Base-by-base conservation (phyloP, 257 asterid genomes). In the Paulownia fortunei region DNA sequence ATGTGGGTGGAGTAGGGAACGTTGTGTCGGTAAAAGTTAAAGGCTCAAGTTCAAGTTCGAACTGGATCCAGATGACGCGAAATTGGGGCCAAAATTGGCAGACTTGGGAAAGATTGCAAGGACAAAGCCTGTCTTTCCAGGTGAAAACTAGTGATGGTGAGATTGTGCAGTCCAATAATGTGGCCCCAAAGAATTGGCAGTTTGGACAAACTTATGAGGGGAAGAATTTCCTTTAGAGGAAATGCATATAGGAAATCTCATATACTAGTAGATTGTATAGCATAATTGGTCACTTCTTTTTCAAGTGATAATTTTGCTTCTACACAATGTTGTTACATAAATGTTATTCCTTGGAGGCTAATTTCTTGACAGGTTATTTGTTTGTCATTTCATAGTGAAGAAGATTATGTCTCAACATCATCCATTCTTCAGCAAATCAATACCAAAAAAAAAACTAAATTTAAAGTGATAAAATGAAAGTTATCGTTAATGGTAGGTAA, bases 1-100 rank as follows among this genome's bases (percentile, higher is more conserved):
- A 88, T 12, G 90, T 88, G 27, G 87, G 84, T 19, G 92, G 92
- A 8, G 83, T 16, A 0, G 90, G 92, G 13, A 86, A 86, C 5
- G 86, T 88, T 11, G 52, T 2, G 0, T 51, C 59, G 3, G 44
- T 86, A 2, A 69, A 77, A 55, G 69, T 88, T 24, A 73, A 72
- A 32, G 82, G 86, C 2, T 44, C 51, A 12, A 44, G n/a, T n/a
- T 73, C 73, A 5, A 51, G 59, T 2, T 64, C 74, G 5, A n/a
- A 47, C 0, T 86, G 89, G 92, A 8, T 23, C 3, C 10, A 19
- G 0, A 54, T 88, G 87, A 32, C 2, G 0, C 71, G 89, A 0
- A 84, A 84, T 37, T 88, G 89, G 91, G 92, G 89, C 2, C 80
- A 81, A 24, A 79, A 81, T n/a, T 84, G 91, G 87, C 64, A 84